These are phyloP conservation scores for Angophora floribunda DNA, from an alignment of 345 rosid species.

Conservation along the genomic window DNA sequence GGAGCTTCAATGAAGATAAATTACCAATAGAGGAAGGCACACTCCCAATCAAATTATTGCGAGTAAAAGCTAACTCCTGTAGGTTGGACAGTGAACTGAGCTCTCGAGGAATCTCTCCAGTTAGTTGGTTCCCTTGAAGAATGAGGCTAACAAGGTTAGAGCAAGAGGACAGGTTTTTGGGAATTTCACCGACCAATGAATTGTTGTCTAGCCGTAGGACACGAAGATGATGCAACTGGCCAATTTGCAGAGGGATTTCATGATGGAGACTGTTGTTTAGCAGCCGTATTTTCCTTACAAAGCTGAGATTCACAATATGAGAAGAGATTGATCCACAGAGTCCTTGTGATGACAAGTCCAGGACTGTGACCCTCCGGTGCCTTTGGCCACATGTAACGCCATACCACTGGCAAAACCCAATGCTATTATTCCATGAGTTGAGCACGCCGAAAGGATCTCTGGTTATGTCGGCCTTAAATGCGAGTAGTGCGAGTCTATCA, in stretches of 20 bases:
- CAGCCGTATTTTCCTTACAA: background rate
- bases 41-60: background rate
- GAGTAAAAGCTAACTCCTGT: rapidly evolving
- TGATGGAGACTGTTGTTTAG: background rate
- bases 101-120: background rate
- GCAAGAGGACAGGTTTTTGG: background rate
- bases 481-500: background rate
- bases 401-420: background rate
- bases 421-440: background rate
- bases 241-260: background rate
- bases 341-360: background rate
- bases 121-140: background rate
- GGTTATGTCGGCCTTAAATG: background rate
- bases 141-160: background rate
- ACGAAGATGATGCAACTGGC: background rate
- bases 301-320: background rate
- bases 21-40: background rate
- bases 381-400: background rate
- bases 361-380: background rate
- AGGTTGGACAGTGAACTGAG: background rate
- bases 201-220: background rate
- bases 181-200: background rate
- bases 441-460: background rate
- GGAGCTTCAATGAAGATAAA: background rate
- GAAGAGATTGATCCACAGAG: background rate